Evolutionary conservation across 805 yeast species (phyloP), one percentile per base, ranked within the genome.

Genomic region (Starmerella asiatica): DNA sequence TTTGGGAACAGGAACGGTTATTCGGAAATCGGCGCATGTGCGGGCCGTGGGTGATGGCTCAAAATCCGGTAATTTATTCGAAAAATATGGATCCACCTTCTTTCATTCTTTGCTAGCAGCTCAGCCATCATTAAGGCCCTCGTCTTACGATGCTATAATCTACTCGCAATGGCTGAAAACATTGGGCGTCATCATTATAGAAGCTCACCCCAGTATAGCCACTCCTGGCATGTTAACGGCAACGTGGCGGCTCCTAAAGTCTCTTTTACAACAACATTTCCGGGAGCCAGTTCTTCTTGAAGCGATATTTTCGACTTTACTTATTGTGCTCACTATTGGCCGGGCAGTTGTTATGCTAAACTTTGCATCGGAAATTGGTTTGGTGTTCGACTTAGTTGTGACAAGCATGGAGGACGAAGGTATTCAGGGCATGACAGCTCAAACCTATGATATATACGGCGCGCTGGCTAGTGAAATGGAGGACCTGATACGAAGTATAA

Each of bases 151-250:
- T 14, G 38, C 47, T 1, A 49, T 77, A 1, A 56, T 79, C 17
- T 62, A 64, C 27, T 65, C 73, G 0, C 86, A 79, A 52, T 78
- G 66, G 54, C 48, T 79, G 34, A 68, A 71, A 39, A 75, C 82
- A 0, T 51, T 79, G 39, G 65, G 73, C 0, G 51, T 79, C n/a
- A 49, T 79, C 2, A 54, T 76, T 17, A 73, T 71, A 38, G 61
- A 74, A 36, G 73, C 79, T 0, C 69, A 71, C 44, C 84, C 83
- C 1, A 59, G 73, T 0, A 46, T 59, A 1, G 68, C 71, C 32
- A 52, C 74, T 19, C 54, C 59, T 1, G 80, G 71, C 28, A 76
- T 80, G 82, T 62, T 71, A 1, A 53, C 58, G 2, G 85, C 78
- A 45, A 56, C 68, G 39, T 45, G 77, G 34, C 49, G 49, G 1